Evolutionary conservation across 257 asterid species (phyloP), one percentile per base, ranked within the genome.

Genomic region (Oldenlandia corymbosa): DNA sequence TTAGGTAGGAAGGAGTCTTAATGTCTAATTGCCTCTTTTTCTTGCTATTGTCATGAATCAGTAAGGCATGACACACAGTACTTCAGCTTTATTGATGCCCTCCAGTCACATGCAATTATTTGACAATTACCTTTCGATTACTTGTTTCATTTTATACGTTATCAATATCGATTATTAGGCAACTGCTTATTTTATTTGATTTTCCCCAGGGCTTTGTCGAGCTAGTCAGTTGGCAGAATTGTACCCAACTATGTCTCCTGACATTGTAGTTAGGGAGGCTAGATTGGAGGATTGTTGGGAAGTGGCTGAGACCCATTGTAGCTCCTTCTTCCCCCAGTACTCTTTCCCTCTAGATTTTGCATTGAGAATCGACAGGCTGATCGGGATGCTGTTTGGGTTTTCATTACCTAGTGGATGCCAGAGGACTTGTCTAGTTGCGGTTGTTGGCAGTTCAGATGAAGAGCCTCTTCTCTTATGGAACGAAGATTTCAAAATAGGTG

Each of bases 251-350:
- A 26, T 77, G 55, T 86, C 91, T 18, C 97, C 97, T 0, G 96
- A 85, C 51, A 73, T 92, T 27, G 79, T 84, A 18, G 88, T 92
- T 58, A 88, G 97, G 61, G 95, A 92, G 73, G 99, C 95, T 34
- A 84, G 94, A 76, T 68, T 87, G 68, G 99, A 92, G 70, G 99
- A 92, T 81, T 89, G 88, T 78, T 92, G 99, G 99, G 97, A 89
- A 83, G 94, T 92, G 14, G 95, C 91, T 5, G 99, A 92, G 78
- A 92, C 96, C 5, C 96, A 89, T 76, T 92, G 96, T 80, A 92
- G 94, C 71, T 79, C 90, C 49, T 92, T 92, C 91, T 92, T 85
- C 76, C 99, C 97, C 0, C 84, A 76, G 31, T 87, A 81, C 69
- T 73, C 96, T n/a, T 92, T 92, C 68, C 97, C 95, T 64, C 78